Evolutionary conservation across 2,329 filamentous ascomycete genomes (phyloP).

Genomic region (Talaromyces sp.): DNA sequence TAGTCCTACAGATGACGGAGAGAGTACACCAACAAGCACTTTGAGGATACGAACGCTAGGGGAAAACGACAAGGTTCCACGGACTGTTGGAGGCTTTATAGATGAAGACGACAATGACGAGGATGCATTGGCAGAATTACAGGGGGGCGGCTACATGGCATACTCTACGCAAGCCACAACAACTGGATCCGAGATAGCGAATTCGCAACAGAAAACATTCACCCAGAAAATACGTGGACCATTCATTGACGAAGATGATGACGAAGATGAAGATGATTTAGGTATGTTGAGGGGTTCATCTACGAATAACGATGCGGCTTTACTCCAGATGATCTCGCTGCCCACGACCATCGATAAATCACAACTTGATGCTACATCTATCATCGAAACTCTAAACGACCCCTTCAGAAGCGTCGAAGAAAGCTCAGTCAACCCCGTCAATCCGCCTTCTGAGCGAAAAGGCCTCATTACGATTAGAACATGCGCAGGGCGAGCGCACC

Average conservation of each 20-base stretch:
- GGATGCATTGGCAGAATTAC: constrained; percentile 13
- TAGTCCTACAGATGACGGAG: constrained; percentile 41
- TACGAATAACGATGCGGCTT: constrained; percentile 29
- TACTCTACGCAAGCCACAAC: background rate
- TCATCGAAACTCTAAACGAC: background rate
- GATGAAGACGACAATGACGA: constrained; percentile 14
- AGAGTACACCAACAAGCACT: constrained; percentile 10
- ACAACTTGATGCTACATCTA: background rate
- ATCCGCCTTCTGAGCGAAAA: background rate
- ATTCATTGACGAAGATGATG: constrained; percentile 14
- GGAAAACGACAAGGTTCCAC: background rate
- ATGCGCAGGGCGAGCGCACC: constrained; percentile 48
- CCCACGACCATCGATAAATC: background rate
- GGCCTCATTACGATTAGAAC: constrained; percentile 41
- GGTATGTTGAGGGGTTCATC: constrained; percentile 30
- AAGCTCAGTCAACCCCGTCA: background rate
- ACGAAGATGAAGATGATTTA: constrained; percentile 27
- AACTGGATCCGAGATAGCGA: background rate
- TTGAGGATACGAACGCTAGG: background rate
- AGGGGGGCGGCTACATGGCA: background rate
- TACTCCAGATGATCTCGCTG: constrained; percentile 19
- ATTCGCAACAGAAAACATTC: background rate
- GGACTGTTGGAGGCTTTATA: constrained; percentile 15
- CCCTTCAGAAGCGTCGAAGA: background rate
- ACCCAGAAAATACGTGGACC: constrained; percentile 4